Evolutionary conservation across 495 filamentous ascomycete genomes (phyloP).

Genomic region (Penicillium chermesinum): DNA sequence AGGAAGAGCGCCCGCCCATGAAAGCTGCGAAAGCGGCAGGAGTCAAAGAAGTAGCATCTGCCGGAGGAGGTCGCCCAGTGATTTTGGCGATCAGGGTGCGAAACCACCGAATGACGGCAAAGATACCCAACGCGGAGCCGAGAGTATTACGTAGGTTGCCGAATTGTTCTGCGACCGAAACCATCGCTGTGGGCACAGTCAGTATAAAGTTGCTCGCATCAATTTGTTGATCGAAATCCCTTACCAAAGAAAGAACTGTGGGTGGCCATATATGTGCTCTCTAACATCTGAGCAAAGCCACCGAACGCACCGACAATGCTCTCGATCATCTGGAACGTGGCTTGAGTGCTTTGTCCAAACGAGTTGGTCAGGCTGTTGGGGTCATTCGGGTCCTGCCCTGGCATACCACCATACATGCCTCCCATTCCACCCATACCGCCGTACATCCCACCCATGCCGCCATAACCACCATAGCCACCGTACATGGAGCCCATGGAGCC

Average conservation of each 20-base stretch:
- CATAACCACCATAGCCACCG: constrained; percentile 51
- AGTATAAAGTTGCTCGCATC: constrained; percentile 5
- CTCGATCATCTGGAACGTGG: constrained; percentile 99
- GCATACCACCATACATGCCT: constrained; percentile 53
- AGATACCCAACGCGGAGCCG: constrained; percentile 90
- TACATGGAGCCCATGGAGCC: constrained; percentile 55
- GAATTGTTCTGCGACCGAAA: constrained; percentile 96
- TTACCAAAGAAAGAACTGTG: constrained; percentile 97
- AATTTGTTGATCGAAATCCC: constrained; percentile 21
- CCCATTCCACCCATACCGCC: constrained; percentile 35
- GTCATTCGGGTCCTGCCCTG: constrained; percentile 73
- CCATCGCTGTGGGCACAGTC: constrained; percentile 67
- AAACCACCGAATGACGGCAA: constrained; percentile 91
- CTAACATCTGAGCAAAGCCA: constrained; percentile 98
- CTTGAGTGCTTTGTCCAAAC: constrained; percentile 86
- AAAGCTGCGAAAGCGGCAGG: constrained; percentile 87
- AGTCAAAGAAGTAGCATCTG: constrained; percentile 77
- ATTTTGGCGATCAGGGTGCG: constrained; percentile 85
- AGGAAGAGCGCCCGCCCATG: constrained; percentile 45
- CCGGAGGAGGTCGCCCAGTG: constrained; percentile 88
- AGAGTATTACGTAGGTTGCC: constrained; percentile 89
- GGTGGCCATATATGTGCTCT: constrained; percentile 99
- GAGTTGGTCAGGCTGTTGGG: constrained; percentile 86
- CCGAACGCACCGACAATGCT: constrained; percentile 95
- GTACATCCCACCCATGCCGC: constrained; percentile 54